Evolutionary conservation across 179 eudicot genomes (phyloP), one percentile per base, ranked within the genome.

Genomic region (Camellia oleifera): DNA sequence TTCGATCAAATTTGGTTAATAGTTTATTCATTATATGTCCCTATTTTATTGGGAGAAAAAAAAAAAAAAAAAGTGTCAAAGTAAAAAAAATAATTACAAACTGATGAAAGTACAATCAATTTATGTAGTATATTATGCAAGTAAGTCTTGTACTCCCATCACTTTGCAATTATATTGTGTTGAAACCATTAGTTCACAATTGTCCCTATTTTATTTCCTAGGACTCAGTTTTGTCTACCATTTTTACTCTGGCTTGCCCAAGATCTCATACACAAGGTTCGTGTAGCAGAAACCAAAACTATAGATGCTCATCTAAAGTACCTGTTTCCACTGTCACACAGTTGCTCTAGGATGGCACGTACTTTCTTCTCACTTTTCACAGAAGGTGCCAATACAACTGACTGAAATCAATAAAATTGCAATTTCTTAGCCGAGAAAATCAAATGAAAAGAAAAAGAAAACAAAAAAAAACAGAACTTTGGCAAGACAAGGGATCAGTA

Each of bases 361-460:
- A 91, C 94, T 89, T 93, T 94, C 94, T 92, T 95, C 89, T 92
- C 97, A 82, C 93, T 87, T 83, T 91, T 92, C 76, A 81, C 83
- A 46, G 94, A 84, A 73, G 97, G 97, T 77, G 98, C 85, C 82
- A 95, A 78, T 73, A 94, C 99, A 79, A 84, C 86, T 10, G 92
- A 88, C 99, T 93, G 90, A 73, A 86, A 87, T 15, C 42, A 78
- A 85, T 71, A 63, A 65, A 77, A 69, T 62, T 48, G 17, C 66
- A 57, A 56, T 53, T 1, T 79, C 66, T 69, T 50, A 76, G 71
- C 78, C 69, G 26, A 54, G 14, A 56, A 15, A 77, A 14, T 63
- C 45, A 77, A 32, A 32, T 32, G 40, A 32, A 32, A 32, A 32
- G 40, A 32, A 32, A 32, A 32, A 80, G n/a, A 53, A 18, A 72